Conservation (phyloP, 2,329 filamentous ascomycete genomes). For the Aspergillus pseudotamarii region DNA sequence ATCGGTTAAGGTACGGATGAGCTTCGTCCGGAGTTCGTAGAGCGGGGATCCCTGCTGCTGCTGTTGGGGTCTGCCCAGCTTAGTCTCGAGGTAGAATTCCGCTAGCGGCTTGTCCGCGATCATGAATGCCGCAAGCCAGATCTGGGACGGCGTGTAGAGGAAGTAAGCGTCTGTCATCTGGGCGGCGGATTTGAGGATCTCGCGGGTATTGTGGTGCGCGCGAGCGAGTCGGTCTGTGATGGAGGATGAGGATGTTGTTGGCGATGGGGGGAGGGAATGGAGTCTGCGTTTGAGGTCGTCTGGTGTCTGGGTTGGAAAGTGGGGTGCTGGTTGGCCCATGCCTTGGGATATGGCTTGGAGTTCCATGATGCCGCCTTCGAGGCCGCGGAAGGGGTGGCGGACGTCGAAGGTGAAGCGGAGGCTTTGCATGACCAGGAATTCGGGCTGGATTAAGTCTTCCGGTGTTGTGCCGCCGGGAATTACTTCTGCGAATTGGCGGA, state of each 20-base stretch:
- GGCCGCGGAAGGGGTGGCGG: constrained; percentile 81
- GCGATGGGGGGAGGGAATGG: constrained; percentile 33
- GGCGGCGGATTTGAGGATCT: constrained; percentile 75
- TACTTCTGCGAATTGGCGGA: constrained; percentile 67
- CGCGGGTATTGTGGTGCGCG: constrained; percentile 73
- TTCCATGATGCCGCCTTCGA: constrained; percentile 86
- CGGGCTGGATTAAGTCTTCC: constrained; percentile 84
- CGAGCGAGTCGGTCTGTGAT: constrained; percentile 54
- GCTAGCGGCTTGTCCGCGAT: constrained; percentile 65
- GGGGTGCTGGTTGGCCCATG: constrained; percentile 48
- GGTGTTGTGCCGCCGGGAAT: constrained; percentile 72
- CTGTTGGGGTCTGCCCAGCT: constrained; percentile 35
- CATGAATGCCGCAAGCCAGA: constrained; percentile 80
- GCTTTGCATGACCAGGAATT: constrained; percentile 90
- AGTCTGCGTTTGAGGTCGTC: constrained; percentile 35
- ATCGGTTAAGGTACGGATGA: constrained; percentile 39
- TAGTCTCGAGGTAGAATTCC: constrained; percentile 49
- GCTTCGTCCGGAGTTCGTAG: constrained; percentile 39
- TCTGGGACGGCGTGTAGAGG: constrained; percentile 90
- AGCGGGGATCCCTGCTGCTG: constrained; percentile 25
- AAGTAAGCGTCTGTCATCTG: constrained; percentile 95
- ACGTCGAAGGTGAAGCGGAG: constrained; percentile 93
- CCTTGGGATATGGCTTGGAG: constrained; percentile 68
- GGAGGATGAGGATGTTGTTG: constrained; percentile 27
- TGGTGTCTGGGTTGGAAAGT: constrained; percentile 32